phyloP scores from a whole-genome alignment of 176 grass and related monocot genomes.

The Alloteropsis semialata region DNA sequence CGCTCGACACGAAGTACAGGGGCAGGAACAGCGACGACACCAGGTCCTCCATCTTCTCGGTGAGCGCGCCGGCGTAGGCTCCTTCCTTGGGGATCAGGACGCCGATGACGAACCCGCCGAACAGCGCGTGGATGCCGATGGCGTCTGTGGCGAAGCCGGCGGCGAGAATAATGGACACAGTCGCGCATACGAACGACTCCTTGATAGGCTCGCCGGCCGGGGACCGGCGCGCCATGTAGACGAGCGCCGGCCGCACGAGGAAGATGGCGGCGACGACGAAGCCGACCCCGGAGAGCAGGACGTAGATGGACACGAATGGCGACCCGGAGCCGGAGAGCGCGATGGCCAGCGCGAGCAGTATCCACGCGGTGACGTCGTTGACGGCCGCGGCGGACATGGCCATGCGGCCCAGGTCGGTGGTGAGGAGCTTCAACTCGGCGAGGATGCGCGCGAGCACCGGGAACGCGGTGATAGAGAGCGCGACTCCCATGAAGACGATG shows the following conservation, averaged over 20 bases:
- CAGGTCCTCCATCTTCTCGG: constrained; percentile 69
- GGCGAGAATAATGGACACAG: constrained; percentile 34
- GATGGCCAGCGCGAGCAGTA: constrained; percentile 61
- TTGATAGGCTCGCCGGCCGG: constrained; percentile 50
- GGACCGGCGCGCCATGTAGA: constrained; percentile 46
- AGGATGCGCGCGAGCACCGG: constrained; percentile 65
- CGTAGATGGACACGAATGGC: constrained; percentile 52
- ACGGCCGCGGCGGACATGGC: constrained; percentile 68
- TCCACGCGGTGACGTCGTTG: constrained; percentile 60
- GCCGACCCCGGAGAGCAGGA: constrained; percentile 41
- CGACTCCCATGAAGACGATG: constrained; percentile 60
- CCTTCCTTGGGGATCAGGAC: constrained; percentile 64
- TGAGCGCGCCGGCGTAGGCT: constrained; percentile 40
- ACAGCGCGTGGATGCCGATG: constrained; percentile 74
- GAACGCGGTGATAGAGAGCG: constrained; percentile 69
- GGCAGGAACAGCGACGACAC: constrained; percentile 59
- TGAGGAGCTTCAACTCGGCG: constrained; percentile 72
- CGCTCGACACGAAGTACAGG: constrained; percentile 68
- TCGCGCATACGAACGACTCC: constrained; percentile 45
- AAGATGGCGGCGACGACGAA: constrained; percentile 28
- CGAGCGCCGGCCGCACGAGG: constrained; percentile 36
- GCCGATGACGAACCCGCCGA: constrained; percentile 65
- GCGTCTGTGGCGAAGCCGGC: constrained; percentile 55
- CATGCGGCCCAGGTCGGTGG: constrained; percentile 73
- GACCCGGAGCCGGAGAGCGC: constrained; percentile 49